Evolutionary conservation across 306 rosid genomes (phyloP), one percentile per base, ranked within the genome.

Genomic region (Spatholobus suberectus): DNA sequence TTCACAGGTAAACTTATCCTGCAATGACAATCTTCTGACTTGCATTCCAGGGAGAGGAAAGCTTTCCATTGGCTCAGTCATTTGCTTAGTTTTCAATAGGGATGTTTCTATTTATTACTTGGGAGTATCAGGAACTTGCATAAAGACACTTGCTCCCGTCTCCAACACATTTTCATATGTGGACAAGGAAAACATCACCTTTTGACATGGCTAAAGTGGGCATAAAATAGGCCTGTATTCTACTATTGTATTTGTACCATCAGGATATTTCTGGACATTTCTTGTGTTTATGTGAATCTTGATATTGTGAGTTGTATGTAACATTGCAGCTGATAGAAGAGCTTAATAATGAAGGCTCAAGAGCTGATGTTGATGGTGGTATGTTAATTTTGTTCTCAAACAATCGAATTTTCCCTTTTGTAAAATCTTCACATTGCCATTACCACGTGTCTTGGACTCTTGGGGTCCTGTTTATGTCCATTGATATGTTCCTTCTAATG

Each of bases 241-340:
- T 17, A 38, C 6, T 66, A 74, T 59, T 46, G 75, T 13, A 24
- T 58, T 58, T 65, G 23, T 34, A 44, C 26, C 79, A 65, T 69
- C 6, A 54, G 6, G 10, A 32, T 51, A 26, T 69, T 85, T 81
- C 40, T 70, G 18, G n/a, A 77, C 46, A 70, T 38, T 66, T 72
- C 32, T 21, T 76, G 58, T 66, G 75, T 46, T 18, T 68, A 74
- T 61, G 29, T 32, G 10, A 58, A 81, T 81, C 80, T 26, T 74
- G 24, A 75, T 74, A 29, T 73, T 54, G 58, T 49, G 40, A 40
- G 77, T 38, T 49, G 58, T 62, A 29, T 62, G 41, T 11, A 37
- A 69, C 73, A 66, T 76, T 87, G 72, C 96, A 94, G 97, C 91
- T 92, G 57, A 27, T 92, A 34, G 93, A 94, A 58, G 96, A 94